Percentiles rank a stretch among this genome's conserved stretches.
Conservation (phyloP, 2,329 filamentous ascomycete species). For the Raffaelea ambrosiae region DNA sequence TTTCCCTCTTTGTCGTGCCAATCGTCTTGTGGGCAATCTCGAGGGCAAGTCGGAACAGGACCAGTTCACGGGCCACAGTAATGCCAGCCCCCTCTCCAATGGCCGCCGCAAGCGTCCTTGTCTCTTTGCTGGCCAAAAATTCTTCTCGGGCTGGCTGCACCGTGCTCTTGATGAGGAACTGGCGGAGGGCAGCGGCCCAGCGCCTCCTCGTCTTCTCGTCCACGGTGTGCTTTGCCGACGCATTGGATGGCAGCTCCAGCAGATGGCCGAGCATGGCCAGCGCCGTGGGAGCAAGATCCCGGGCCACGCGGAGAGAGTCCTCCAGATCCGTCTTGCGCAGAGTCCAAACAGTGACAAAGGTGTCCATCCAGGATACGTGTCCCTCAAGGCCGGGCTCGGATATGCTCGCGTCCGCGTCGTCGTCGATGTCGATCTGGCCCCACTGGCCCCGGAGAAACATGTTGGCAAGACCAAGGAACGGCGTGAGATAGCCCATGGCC, state of each 20-base stretch:
- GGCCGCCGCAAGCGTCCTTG: background rate
- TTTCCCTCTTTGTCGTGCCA: slow-evolving; percentile 24
- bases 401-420: background rate
- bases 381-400: slow-evolving; percentile 25
- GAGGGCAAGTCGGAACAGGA: slow-evolving; percentile 35
- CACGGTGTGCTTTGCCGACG: slow-evolving; percentile 4
- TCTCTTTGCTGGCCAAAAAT: slow-evolving; percentile 33
- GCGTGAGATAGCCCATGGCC: slow-evolving; percentile 33
- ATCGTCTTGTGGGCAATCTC: slow-evolving; percentile 19
- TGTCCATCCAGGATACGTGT: slow-evolving; percentile 38
- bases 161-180: slow-evolving; percentile 41
- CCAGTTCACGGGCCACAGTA: slow-evolving; percentile 26
- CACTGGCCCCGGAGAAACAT: slow-evolving; percentile 19
- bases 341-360: slow-evolving; percentile 40
- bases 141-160: slow-evolving; percentile 41
- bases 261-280: slow-evolving; percentile 29
- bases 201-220: slow-evolving; percentile 18
- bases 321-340: slow-evolving; percentile 41
- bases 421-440: background rate
- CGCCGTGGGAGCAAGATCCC: slow-evolving; percentile 31
- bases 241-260: no score
- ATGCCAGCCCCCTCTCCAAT: background rate
- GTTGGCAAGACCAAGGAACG: slow-evolving; percentile 37
- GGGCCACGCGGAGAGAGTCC: slow-evolving; percentile 41
- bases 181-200: slow-evolving; percentile 39